Conservation (phyloP, 208 protist species). For the Porcisia deanei region DNA sequence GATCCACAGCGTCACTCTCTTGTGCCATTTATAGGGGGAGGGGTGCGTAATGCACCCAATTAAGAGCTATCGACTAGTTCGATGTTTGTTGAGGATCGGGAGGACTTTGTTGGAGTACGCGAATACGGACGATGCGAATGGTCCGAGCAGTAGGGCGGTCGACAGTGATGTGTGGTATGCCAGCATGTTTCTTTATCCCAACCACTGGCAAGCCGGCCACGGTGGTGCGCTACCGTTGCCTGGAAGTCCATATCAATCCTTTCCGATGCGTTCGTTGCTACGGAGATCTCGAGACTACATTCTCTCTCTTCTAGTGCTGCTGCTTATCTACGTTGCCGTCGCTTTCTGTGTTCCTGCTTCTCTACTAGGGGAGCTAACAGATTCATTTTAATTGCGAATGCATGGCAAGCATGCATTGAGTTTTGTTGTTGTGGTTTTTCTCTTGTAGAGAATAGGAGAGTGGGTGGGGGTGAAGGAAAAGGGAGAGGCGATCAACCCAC, state of each 20-base stretch:
- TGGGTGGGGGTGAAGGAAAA: not conserved
- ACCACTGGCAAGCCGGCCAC: slow-evolving; percentile 70
- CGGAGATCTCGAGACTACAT: slow-evolving; percentile 12
- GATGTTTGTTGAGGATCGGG: not conserved
- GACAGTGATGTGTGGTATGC: slow-evolving; percentile 83
- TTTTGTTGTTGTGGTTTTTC: not conserved
- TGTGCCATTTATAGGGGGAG: not conserved
- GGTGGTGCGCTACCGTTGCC: slow-evolving; percentile 31
- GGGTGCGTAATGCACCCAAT: not conserved
- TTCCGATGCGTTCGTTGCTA: slow-evolving; percentile 10
- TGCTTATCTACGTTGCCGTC: slow-evolving; percentile 12
- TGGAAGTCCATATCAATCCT: slow-evolving; percentile 12
- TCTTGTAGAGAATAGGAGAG: not conserved
- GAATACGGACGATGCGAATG: slow-evolving; percentile 29
- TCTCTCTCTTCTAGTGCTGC: slow-evolving; percentile 8
- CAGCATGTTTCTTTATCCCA: slow-evolving; percentile 75
- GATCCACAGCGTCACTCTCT: not conserved
- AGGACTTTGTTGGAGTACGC: not conserved
- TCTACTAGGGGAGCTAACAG: not conserved
- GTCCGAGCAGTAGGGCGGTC: slow-evolving; percentile 29
- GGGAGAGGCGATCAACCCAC: not conserved
- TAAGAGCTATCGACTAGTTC: not conserved
- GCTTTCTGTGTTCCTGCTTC: not conserved
- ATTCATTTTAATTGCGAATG: not conserved
- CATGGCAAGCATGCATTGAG: not conserved